Evolutionary conservation across 1,139 yeast species (phyloP).

Genomic region (Geotrichum aggregatum): DNA sequence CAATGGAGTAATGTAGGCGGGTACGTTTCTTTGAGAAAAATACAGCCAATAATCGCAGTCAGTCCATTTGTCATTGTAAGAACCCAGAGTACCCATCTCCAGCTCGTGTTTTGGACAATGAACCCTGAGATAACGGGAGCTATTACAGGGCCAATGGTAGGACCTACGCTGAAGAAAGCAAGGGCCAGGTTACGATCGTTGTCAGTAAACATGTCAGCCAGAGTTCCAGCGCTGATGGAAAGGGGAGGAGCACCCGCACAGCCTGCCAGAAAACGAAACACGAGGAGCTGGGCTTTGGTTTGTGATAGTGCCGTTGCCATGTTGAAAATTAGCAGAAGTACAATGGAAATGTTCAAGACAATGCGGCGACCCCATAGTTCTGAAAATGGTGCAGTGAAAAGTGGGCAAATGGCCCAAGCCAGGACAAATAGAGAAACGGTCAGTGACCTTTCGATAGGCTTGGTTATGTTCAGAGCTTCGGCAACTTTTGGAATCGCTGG

Average conservation of each 20-base stretch:
- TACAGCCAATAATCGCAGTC: slow-evolving; percentile 45
- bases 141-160: slow-evolving; percentile 59
- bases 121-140: slow-evolving; percentile 60
- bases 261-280: slow-evolving; percentile 60
- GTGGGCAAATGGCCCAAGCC: slow-evolving; percentile 62
- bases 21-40: slow-evolving; percentile 53
- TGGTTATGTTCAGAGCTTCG: slow-evolving; percentile 42
- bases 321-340: slow-evolving; percentile 51
- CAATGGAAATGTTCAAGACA: slow-evolving; percentile 50
- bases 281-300: slow-evolving; percentile 52
- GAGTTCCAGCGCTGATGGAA: slow-evolving; percentile 67
- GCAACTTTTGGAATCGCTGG: slow-evolving; percentile 54
- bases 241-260: slow-evolving; percentile 62
- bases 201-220: slow-evolving; percentile 59
- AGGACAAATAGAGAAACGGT: slow-evolving; percentile 56
- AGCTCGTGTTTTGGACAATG: slow-evolving; percentile 44
- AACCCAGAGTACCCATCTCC: slow-evolving; percentile 66
- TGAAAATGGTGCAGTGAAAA: slow-evolving; percentile 57
- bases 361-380: slow-evolving; percentile 56
- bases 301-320: slow-evolving; percentile 56
- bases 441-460: slow-evolving; percentile 44
- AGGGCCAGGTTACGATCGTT: slow-evolving; percentile 52
- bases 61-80: slow-evolving; percentile 53
- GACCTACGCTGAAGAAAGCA: slow-evolving; percentile 58
- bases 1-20: slow-evolving; percentile 50